Base-by-base conservation (phyloP, 2,329 filamentous ascomycete genomes). In the Dichotomopilus funicola region DNA sequence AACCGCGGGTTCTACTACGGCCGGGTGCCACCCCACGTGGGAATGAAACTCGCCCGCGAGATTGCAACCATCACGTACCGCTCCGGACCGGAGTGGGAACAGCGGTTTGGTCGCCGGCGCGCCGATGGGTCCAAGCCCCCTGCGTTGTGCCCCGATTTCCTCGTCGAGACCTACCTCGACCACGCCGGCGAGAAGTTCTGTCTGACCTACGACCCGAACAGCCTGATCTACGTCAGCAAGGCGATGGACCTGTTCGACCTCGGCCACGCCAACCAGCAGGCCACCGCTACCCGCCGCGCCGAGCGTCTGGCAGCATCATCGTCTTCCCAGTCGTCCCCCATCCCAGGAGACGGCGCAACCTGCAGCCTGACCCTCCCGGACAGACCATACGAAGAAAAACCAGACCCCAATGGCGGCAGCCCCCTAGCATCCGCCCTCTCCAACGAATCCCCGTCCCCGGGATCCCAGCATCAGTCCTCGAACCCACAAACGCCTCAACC, bases 151-250 rank as follows among this genome's bases (percentile, higher is more conserved):
- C 91, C 94, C 0, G 94, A 99, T 68, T 99, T 97, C 67, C 78
- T 99, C 31, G 96, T 99, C 62, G 94, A 99, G 73, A 99, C 94
- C 0, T 99, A 99, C 68, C 82, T 99, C 13, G 94, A 99, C 71
- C 94, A 99, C 66, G 94, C 94, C 0, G 94, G 94, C 19, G 94
- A 99, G 75, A 99, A 99, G 72, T 99, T 95, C 77, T 96, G 91
- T 68, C 78, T 99, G 33, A 91, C 94, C 61, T 97, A 97, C 69
- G 94, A 99, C 66, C 85, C 94, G 33, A 99, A 99, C 72, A 96
- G 91, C 67, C 75, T 97, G 41, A 77, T 99, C 2, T 99, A 99
- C 70, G 89, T 99, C 55, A 95, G 90, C 70, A 99, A 99, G 73
- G 94, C 94, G 5, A 99, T 99, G 94, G 94, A 99, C 68, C 78